phyloP scores from a whole-genome alignment of 257 asterid species.

The Euphrasia confusa region DNA sequence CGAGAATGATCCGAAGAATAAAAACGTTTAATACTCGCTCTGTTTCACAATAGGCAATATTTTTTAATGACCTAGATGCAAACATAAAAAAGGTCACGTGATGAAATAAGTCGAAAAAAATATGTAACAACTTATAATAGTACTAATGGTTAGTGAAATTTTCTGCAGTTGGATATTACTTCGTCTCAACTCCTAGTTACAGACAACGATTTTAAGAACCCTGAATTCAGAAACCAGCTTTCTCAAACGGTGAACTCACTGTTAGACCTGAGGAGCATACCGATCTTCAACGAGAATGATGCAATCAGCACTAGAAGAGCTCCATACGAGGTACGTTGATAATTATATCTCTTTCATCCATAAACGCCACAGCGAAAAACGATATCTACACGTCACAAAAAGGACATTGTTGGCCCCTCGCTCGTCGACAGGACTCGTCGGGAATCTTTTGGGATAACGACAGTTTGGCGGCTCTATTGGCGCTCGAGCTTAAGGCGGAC shows the following conservation, averaged over 20 bases:
- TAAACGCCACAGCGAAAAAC: too few species aligned
- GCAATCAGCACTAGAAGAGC: slow-evolving; percentile 76
- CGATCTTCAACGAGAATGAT: slow-evolving; percentile 78
- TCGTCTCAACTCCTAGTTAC: slow-evolving; percentile 84
- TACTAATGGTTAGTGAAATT: too few species aligned
- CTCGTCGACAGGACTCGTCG: slow-evolving; percentile 47
- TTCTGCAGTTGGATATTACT: slow-evolving; percentile 64
- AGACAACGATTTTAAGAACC: slow-evolving; percentile 68
- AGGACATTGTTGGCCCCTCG: too few species aligned
- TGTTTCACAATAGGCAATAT: too few species aligned
- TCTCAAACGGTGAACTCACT: slow-evolving; percentile 54
- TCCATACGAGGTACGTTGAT: slow-evolving; percentile 64
- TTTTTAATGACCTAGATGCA: too few species aligned
- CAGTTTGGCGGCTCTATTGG: slow-evolving; percentile 69
- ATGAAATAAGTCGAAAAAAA: too few species aligned
- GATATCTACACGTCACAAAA: too few species aligned
- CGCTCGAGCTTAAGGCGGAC: slow-evolving; percentile 76
- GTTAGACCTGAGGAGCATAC: slow-evolving; percentile 60
- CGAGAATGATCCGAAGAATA: too few species aligned
- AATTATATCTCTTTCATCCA: too few species aligned
- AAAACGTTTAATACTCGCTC: too few species aligned
- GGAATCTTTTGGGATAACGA: slow-evolving; percentile 91
- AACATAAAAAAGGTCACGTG: too few species aligned
- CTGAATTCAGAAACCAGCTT: slow-evolving; percentile 64
- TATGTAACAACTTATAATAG: too few species aligned